phyloP scores from a whole-genome alignment of 2,329 filamentous ascomycete species.

The Talaromyces sp. region DNA sequence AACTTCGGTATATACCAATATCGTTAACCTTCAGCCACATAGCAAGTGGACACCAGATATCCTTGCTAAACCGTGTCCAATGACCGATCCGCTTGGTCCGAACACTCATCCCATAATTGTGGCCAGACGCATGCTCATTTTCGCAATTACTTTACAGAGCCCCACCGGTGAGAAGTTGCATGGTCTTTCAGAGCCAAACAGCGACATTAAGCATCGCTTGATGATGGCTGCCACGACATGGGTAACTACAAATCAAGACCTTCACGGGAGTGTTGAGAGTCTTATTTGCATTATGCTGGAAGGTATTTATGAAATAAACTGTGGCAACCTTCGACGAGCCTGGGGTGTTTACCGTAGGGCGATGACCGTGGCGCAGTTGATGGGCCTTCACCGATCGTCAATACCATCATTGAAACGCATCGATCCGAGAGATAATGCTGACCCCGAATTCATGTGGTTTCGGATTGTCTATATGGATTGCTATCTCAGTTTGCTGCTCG shows the following conservation, averaged over 20 bases:
- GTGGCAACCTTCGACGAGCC: slow-evolving; percentile 37
- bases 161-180: slow-evolving; percentile 14
- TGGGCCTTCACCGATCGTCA: slow-evolving; percentile 35
- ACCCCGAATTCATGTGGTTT: slow-evolving; percentile 33
- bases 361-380: slow-evolving; percentile 37
- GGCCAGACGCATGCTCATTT: slow-evolving; percentile 31
- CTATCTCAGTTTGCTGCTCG: slow-evolving; percentile 38
- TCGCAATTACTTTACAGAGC: slow-evolving; percentile 30
- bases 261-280: slow-evolving; percentile 35
- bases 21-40: slow-evolving; percentile 19
- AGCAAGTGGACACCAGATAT: slow-evolving; percentile 17
- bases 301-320: slow-evolving; percentile 33
- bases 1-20: slow-evolving; percentile 10
- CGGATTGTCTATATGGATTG: slow-evolving; percentile 38
- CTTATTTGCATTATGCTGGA: slow-evolving; percentile 43
- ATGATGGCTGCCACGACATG: slow-evolving; percentile 25
- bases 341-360: slow-evolving; percentile 38
- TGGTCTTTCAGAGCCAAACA: slow-evolving; percentile 24
- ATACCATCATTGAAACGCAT: slow-evolving; percentile 18
- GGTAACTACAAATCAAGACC: slow-evolving; percentile 35
- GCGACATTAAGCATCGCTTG: slow-evolving; percentile 25
- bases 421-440: slow-evolving; percentile 13
- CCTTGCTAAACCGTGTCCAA: slow-evolving; percentile 14
- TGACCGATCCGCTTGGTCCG: slow-evolving; percentile 15
- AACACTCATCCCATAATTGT: slow-evolving; percentile 32